Evolutionary conservation across 2,329 filamentous ascomycete species (phyloP), one percentile per base, ranked within the genome.

Genomic region (Pseudogymnoascus pannorum): DNA sequence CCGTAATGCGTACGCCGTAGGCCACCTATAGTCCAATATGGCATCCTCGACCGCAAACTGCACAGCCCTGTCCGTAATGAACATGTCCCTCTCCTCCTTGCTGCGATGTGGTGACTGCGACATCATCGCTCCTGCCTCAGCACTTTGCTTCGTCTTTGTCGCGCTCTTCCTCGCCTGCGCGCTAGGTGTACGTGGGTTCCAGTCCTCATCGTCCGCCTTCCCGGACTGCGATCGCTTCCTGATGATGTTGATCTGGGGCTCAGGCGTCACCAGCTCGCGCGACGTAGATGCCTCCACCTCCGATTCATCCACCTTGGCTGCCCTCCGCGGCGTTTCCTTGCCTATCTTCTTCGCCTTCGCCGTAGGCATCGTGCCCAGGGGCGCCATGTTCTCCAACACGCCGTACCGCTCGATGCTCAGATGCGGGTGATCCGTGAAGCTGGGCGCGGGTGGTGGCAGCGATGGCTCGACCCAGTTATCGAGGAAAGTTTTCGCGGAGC

Each of bases 311-410:
- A 20, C 51, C 16, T 57, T 33, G 51, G 6, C 26, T n/a, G 9
- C 26, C 51, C 26, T 57, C 26, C 33, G 51, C 6, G 26, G 26
- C 51, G 33, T 14, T n/a, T 57, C 42, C 42, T 48, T 48, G 11
- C 42, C 42, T 61, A 71, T 71, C 69, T 76, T 79, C 75, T 85
- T 84, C 66, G 86, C 78, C 71, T 84, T 81, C 57, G 81, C 75
- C 20, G 80, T 81, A 11, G 92, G 92, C 67, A 86, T 79, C 60
- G 86, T 81, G 40, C 92, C 92, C 61, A 96, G 77, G 24, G 92
- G 87, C 60, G 86, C 87, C 92, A 96, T 96, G 69, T 87, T 87
- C 74, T 90, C 87, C 62, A 95, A 78, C 16, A 95, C 89, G 65
- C 89, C 89, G 72, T 86, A 84, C 57, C 87, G 81, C 69, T 87